Base-by-base conservation (phyloP, 139 green algal species). In the Chlamydomonas urium region DNA sequence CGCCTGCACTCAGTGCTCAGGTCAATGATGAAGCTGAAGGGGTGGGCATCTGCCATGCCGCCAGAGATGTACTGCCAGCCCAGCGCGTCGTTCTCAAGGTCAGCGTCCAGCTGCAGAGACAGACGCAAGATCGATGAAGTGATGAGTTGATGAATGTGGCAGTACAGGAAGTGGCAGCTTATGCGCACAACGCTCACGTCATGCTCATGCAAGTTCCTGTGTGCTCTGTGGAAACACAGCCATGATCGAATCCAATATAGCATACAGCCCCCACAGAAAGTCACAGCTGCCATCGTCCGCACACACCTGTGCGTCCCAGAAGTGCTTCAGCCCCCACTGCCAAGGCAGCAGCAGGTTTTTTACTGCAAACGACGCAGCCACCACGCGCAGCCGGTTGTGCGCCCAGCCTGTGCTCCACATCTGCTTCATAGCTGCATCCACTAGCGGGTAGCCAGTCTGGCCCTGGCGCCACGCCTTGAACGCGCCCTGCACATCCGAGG, bases 241-340 rank as follows among this genome's bases (percentile, higher is more conserved):
- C n/a, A n/a, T n/a, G n/a, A n/a, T n/a, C n/a, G n/a, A n/a, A n/a
- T n/a, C n/a, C n/a, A n/a, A n/a, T n/a, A n/a, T n/a, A n/a, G n/a
- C n/a, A n/a, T n/a, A n/a, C n/a, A n/a, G n/a, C n/a, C n/a, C n/a
- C n/a, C n/a, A n/a, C n/a, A n/a, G n/a, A n/a, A n/a, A n/a, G n/a
- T n/a, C n/a, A n/a, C n/a, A n/a, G n/a, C n/a, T n/a, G n/a, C n/a
- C n/a, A n/a, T n/a, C n/a, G n/a, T n/a, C n/a, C n/a, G n/a, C n/a
- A n/a, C n/a, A n/a, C n/a, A n/a, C n/a, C n/a, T n/a, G n/a, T 42
- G 83, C 83, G 73, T 97, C 92, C 93, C 93, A 97, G 74, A 93
- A 97, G 79, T 96, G 89, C 83, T 97, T 97, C 21, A 97, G 87
- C 14, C 93, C 93, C 93, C 93, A 97, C 81, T 97, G 91, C 90